These are phyloP conservation scores for Colletotrichum lini DNA, from an alignment of 2,329 filamentous ascomycete genomes.

Conservation along the genomic window DNA sequence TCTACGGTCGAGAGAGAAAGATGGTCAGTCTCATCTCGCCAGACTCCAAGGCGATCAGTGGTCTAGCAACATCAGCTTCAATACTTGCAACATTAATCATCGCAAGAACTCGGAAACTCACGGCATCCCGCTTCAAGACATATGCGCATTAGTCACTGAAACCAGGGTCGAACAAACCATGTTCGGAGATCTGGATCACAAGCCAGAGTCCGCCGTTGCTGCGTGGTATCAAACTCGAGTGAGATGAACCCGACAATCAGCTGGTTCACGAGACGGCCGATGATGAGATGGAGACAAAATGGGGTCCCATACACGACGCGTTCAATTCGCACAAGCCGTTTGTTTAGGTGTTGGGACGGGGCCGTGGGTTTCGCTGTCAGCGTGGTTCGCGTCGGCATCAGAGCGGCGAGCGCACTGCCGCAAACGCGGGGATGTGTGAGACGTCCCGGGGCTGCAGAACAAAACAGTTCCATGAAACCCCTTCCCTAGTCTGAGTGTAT, in stretches of 20 bases:
- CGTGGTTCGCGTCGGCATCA: not conserved
- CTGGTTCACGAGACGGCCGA: not conserved
- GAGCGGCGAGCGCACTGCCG: not conserved
- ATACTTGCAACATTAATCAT: no score
- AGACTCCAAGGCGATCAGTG: no score
- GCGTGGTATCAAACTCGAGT: not conserved
- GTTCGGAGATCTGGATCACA: not conserved
- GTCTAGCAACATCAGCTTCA: no score
- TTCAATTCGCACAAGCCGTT: not conserved
- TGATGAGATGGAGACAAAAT: not conserved
- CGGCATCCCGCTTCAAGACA: not conserved
- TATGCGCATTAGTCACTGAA: not conserved
- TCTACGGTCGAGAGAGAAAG: no score
- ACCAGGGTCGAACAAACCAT: not conserved
- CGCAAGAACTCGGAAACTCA: not conserved
- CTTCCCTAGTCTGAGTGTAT: not conserved
- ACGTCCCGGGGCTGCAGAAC: not conserved
- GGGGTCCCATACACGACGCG: no score
- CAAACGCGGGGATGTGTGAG: not conserved
- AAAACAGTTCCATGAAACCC: not conserved
- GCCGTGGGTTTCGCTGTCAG: constrained; percentile 1
- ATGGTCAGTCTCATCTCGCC: no score
- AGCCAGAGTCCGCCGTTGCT: not conserved
- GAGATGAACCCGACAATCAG: not conserved
- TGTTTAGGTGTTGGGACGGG: not conserved